Evolutionary conservation across 495 filamentous ascomycete species (phyloP).

Genomic region (Baudoinia panamericana): DNA sequence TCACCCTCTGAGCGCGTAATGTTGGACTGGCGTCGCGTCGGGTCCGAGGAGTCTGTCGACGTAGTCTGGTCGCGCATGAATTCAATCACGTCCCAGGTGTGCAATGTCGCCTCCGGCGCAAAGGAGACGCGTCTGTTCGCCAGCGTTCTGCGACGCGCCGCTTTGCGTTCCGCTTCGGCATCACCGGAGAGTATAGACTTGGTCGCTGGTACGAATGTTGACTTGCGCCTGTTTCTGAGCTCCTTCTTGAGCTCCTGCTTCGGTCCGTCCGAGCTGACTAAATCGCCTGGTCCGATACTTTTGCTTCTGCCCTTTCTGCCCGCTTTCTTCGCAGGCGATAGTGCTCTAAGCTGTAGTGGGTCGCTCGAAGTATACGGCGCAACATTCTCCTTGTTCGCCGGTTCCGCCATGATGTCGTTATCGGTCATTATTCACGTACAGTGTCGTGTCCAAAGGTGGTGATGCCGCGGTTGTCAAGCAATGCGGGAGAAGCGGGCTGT

Average conservation of each 20-base stretch:
- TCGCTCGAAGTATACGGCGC: constrained; percentile 16
- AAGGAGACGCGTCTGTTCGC: constrained; percentile 93
- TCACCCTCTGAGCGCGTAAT: constrained; percentile 30
- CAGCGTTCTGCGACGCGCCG: constrained; percentile 73
- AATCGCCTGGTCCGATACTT: constrained; percentile 81
- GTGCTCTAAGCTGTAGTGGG: constrained; percentile 8
- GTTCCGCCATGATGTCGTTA: constrained; percentile 11
- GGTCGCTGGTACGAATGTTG: constrained; percentile 42
- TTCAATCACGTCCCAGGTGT: constrained; percentile 95
- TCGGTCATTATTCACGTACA: too few relatives aligned
- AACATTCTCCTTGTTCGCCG: constrained; percentile 20
- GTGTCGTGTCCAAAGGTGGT: neutral
- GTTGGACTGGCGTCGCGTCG: constrained; percentile 56
- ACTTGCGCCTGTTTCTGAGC: constrained; percentile 65
- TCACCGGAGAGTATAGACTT: constrained; percentile 68
- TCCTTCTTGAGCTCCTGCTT: constrained; percentile 42
- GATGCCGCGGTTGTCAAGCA: neutral
- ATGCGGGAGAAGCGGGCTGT: neutral
- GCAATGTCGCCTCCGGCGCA: constrained; percentile 89
- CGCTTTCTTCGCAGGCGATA: constrained; percentile 12
- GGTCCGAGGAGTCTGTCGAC: constrained; percentile 61
- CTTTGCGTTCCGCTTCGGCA: constrained; percentile 58
- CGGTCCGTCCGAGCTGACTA: constrained; percentile 51
- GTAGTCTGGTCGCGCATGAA: constrained; percentile 76
- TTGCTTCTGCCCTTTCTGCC: constrained; percentile 70